Evolutionary conservation across 371 early-diverging fungal species (phyloP), one percentile per base, ranked within the genome.

Genomic region (Mortierella sp.): DNA sequence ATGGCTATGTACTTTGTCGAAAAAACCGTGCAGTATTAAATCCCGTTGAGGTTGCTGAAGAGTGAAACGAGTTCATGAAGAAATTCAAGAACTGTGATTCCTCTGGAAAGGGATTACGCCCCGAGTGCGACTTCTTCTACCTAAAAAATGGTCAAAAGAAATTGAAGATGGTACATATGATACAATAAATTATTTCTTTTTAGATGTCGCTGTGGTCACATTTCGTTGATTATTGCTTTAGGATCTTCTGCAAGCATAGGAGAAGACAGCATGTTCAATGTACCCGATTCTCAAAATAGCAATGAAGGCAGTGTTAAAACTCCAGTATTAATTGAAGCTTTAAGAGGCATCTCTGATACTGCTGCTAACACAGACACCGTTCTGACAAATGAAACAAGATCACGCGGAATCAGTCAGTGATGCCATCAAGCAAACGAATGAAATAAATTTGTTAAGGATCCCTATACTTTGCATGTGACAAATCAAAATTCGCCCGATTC

Each of bases 121-220:
- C 7, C 8, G 15, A 19, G 19, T 26, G 51, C 51, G 7, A 7
- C 19, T 51, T 15, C 17, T 1, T 26, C 17, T 7, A 51, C 51
- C 17, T 12, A 34, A 57, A 34, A 6, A 59, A 37, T 37, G 60
- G 60, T 37, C 34, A 59, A 59, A 59, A 17, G 42, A 59, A 17
- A 37, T 7, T 37, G 37, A 23, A 4, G 60, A 34, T 59, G 40
- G 42, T 59, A 47, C 5, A 19, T 8, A 55, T 55, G 7, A 19
- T 55, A 6, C 23, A 55, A 28, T 28, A 7, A 55, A 28, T 29
- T 29, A 1, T 29, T 55, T 55, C n/a, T 26, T 55, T 47, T 8
- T 55, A 55, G 7, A 6, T 55, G 7, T 26, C 19, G 7, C 17
- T 7, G 51, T n/a, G n/a, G n/a, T n/a, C n/a, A n/a, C n/a, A 43